Base-by-base conservation (phyloP, 257 asterid genomes). In the Jaltomata sinuosa region DNA sequence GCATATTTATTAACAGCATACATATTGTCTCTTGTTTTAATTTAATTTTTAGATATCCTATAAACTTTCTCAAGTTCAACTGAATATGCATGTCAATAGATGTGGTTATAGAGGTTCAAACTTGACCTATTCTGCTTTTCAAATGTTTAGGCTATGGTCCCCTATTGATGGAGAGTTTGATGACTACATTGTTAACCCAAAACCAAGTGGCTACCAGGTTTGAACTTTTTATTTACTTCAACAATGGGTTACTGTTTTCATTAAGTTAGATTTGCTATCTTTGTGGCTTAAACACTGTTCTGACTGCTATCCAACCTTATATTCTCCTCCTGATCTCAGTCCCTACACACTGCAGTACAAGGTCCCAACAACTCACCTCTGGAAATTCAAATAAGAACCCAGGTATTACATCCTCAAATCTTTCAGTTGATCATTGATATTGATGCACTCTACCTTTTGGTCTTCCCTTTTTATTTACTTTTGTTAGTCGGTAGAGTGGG, bases 201-300 rank as follows among this genome's bases (percentile, higher is more conserved):
- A 96, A 92, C 95, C 93, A 81, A 96, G 99, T 89, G 99, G 99
- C 89, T 96, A 96, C 97, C 99, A 96, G 97, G 99, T 96, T 82
- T 40, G 69, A 50, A 59, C 84, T 78, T 42, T 29, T 55, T 14
- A 80, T 55, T 22, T 81, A 25, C 77, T 59, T 81, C 36, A 27
- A n/a, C n/a, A n/a, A 42, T 16, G 18, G 16, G 55, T 38, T 61
- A 57, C 36, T 82, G 76, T 34, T 38, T 59, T 65, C 14, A 32
- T 57, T 16, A 47, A 77, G 18, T 77, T 27, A 27, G 62, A 16
- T 77, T 77, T 50, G 42, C 62, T 11, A 76, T 49, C 29, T 76
- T 76, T 76, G 81, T 27, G 62, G 62, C 59, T 47, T 27, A 21
- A 69, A 31, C 78, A 74, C 36, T 82, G 53, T 83, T 89, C 83